phyloP scores from a whole-genome alignment of 2,329 filamentous ascomycete genomes.

The Aspergillus pseudoterreus region DNA sequence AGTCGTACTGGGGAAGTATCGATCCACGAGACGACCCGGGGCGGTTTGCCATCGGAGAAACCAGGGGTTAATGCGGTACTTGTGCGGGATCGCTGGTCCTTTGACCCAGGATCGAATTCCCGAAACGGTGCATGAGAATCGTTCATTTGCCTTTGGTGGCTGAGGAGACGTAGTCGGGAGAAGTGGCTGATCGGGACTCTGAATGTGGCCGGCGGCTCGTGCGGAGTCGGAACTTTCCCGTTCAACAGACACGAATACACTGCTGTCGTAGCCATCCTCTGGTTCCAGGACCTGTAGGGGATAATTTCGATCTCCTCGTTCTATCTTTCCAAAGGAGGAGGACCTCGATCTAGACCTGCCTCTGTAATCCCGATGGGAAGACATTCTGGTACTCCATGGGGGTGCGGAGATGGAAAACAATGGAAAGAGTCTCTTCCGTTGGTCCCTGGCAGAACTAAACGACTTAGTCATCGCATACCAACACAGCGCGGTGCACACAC shows the following conservation, averaged over 20 bases:
- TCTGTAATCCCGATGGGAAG: no score
- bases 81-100: conserved; percentile 29
- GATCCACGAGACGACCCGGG: conserved; percentile 29
- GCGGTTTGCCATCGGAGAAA: conserved; percentile 31
- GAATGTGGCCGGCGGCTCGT: conserved; percentile 8
- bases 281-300: conserved; percentile 3
- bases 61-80: conserved; percentile 32
- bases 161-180: conserved; percentile 15
- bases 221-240: conserved; percentile 19
- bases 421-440: no score
- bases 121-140: conserved; percentile 22
- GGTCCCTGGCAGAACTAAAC: no score
- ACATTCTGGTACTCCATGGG: no score
- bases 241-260: conserved; percentile 9
- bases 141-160: conserved; percentile 1
- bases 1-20: conserved; percentile 21
- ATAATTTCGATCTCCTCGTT: conserved; percentile 2
- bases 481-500: no score
- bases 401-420: no score
- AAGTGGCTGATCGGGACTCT: conserved; percentile 18
- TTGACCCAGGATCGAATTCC: conserved; percentile 25
- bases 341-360: not conserved
- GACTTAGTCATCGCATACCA: no score
- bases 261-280: conserved; percentile 5
- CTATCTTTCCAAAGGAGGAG: not conserved